Conservation (phyloP, 768 basidiomycete species). For the Lenzites betulinus region DNA sequence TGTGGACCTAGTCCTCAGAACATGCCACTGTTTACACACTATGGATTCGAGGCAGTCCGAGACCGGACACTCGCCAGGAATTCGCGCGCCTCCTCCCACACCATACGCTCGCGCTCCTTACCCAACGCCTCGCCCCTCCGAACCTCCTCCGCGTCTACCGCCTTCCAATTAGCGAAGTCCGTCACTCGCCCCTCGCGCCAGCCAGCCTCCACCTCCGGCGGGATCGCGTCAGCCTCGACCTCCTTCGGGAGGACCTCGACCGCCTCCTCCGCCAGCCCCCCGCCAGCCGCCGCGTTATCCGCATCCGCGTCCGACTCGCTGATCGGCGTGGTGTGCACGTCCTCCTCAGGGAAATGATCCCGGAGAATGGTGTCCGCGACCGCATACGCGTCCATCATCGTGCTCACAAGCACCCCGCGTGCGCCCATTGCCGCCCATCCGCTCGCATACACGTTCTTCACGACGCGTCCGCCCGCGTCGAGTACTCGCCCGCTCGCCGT, state of each 20-base stretch:
- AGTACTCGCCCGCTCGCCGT: conserved; percentile 53
- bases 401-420: conserved; percentile 86
- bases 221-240: conserved; percentile 44
- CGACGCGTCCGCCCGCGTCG: conserved; percentile 33
- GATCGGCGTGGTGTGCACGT: conserved; percentile 7
- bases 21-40: too few relatives aligned
- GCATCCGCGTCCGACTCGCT: conserved; percentile 19
- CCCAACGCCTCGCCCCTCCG: conserved; percentile 53
- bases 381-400: conserved; percentile 90
- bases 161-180: conserved; percentile 74
- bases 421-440: conserved; percentile 96
- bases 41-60: background rate
- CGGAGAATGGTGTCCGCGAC: conserved; percentile 70
- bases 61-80: conserved; percentile 27
- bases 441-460: conserved; percentile 79
- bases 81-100: conserved; percentile 57
- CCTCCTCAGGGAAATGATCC: conserved; percentile 46
- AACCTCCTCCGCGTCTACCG: conserved; percentile 71
- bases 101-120: conserved; percentile 80
- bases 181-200: conserved; percentile 48
- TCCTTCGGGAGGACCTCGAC: conserved; percentile 37
- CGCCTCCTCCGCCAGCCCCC: background rate
- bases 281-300: background rate
- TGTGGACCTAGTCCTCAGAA: too few relatives aligned
- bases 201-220: conserved; percentile 48